A percentile compares a stretch with the other conserved stretches of the same genome.
Conservation (phyloP, 352 stramenopile species). For the Sclerospora graminicola region DNA sequence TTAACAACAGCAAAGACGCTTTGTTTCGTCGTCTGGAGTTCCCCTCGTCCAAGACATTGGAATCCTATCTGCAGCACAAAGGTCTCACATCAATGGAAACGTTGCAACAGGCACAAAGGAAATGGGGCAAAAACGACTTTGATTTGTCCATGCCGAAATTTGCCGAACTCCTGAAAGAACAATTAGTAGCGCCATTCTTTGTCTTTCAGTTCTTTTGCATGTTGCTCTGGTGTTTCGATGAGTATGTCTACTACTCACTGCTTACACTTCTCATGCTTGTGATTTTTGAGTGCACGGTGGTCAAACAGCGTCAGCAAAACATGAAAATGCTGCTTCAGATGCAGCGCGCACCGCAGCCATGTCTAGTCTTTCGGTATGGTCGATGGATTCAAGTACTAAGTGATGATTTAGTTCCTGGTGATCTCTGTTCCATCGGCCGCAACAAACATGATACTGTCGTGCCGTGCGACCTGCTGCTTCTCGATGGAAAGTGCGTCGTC, state of each 20-base stretch:
- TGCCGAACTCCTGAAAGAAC: constrained; percentile 92
- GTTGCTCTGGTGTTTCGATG: constrained; percentile 97
- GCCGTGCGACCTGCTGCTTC: constrained; percentile 92
- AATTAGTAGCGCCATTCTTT: constrained; percentile 97
- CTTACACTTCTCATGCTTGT: constrained; percentile 98
- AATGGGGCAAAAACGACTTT: constrained; percentile 88
- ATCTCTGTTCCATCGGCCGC: constrained; percentile 90
- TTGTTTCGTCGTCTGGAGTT: constrained; percentile 74
- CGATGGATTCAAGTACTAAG: constrained; percentile 76
- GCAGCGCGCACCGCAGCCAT: constrained; percentile 70
- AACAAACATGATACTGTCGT: constrained; percentile 65
- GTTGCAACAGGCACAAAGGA: constrained; percentile 31
- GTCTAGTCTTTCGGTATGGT: constrained; percentile 86
- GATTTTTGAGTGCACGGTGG: constrained; percentile 96
- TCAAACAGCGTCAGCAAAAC: constrained; percentile 91
- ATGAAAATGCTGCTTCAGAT: constrained; percentile 92
- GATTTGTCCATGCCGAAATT: constrained; percentile 92
- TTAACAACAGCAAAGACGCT: constrained; percentile 28
- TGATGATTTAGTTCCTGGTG: constrained; percentile 85
- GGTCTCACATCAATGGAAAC: constrained; percentile 32
- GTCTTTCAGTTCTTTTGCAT: constrained; percentile 99
- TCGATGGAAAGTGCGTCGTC: constrained; percentile 93
- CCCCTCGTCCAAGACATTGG: constrained; percentile 37
- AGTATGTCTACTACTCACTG: constrained; percentile 99
- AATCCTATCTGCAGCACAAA: constrained; percentile 44